Base-by-base conservation (phyloP, 2,329 filamentous ascomycete species). In the Hypoxylon sp. region DNA sequence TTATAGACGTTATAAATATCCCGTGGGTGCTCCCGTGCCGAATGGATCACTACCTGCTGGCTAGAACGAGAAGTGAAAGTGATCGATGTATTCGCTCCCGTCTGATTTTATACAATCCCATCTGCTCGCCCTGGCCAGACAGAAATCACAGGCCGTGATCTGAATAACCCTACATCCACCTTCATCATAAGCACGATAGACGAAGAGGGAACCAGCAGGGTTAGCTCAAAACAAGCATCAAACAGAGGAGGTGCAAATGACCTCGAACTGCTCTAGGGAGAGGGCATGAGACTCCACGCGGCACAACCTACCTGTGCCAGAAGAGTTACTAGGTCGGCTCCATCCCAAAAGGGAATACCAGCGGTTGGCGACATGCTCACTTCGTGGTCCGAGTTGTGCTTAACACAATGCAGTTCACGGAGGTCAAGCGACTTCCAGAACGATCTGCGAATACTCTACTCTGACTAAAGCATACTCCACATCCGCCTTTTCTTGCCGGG, bases 201-300 rank as follows among this genome's bases (percentile, higher is more conserved):
- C 33, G 55, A 51, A 61, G 75, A 79, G 74, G 78, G 75, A 79
- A 75, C 73, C 73, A 77, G 74, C 79, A 80, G 76, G 80, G 75
- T 78, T 71, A 61, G 61, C 75, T 78, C 80, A 77, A 83, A 81
- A 84, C 82, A 83, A 80, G 80, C 79, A 82, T 83, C 82, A 84
- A 82, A 82, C 82, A 78, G 73, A 77, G 71, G 73, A 77, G 72
- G 70, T 66, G 70, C 72, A 73, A 66, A 48, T 64, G 72, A 65
- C 73, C 67, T 69, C 64, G 66, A 68, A 64, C 10, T 68, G 58
- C 54, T 64, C 64, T 70, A 64, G 64, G 59, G 61, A 72, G 55
- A 51, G 48, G 63, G 69, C 57, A 70, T 69, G 59, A 63, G 64
- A 69, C 73, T 73, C 71, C 71, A 74, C 73, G 66, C 68, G 62